A percentile compares a stretch with the other conserved stretches of the same genome.
These are phyloP conservation scores for Fusarium aywerte DNA, from an alignment of 2,329 filamentous ascomycete species.

Conservation along the genomic window DNA sequence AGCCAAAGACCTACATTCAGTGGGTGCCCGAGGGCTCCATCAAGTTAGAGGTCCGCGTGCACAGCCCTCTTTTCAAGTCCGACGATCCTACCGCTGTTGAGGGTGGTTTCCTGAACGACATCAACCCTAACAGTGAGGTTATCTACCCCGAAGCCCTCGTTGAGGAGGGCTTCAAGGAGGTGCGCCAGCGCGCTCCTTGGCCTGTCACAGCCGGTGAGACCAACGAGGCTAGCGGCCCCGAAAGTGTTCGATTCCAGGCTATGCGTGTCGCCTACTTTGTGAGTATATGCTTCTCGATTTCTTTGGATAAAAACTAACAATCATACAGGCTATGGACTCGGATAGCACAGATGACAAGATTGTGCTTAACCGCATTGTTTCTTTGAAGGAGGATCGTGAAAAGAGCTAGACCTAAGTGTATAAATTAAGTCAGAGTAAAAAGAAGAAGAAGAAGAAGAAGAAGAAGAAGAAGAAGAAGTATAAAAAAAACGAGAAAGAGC, in stretches of 20 bases:
- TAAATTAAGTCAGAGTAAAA: neutral
- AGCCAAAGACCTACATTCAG: slow-evolving; percentile 87
- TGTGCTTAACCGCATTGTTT: slow-evolving; percentile 91
- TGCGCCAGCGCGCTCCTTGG: slow-evolving; percentile 80
- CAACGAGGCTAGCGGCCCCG: slow-evolving; percentile 70
- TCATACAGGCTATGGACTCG: slow-evolving; percentile 73
- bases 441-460: no score
- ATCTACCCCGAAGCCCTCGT: slow-evolving; percentile 82
- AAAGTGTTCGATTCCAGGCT: slow-evolving; percentile 89
- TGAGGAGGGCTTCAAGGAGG: slow-evolving; percentile 84
- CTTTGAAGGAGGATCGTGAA: slow-evolving; percentile 85
- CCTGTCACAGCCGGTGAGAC: slow-evolving; percentile 80
- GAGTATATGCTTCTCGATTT: slow-evolving; percentile 45
- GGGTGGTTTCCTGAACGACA: slow-evolving; percentile 83
- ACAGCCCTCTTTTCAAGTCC: slow-evolving; percentile 87
- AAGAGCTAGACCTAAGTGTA: slow-evolving; percentile 57
- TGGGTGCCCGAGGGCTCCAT: slow-evolving; percentile 80
- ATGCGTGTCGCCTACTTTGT: slow-evolving; percentile 88
- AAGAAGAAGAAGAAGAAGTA: neutral
- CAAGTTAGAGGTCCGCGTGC: slow-evolving; percentile 79
- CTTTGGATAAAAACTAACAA: slow-evolving; percentile 21
- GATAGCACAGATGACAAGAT: slow-evolving; percentile 83
- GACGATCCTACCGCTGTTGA: slow-evolving; percentile 81
- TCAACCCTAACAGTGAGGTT: slow-evolving; percentile 86
- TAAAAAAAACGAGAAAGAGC: neutral